Evolutionary conservation across 2,329 filamentous ascomycete genomes (phyloP).

Genomic region (Gremmenia infestans): DNA sequence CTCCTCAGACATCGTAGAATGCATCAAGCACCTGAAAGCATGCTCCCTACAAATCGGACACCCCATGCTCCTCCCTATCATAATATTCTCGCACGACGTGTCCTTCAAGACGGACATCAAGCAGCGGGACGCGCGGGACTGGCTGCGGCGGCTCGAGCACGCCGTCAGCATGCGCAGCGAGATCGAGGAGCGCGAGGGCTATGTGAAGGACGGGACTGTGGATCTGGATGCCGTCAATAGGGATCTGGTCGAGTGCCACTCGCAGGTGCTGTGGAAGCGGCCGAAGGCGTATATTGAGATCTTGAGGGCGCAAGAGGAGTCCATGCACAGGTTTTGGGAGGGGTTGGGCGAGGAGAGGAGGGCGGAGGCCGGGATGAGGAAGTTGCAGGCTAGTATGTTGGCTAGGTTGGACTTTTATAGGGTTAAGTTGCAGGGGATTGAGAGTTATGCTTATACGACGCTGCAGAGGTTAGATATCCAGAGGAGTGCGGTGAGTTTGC

Average conservation of each 20-base stretch:
- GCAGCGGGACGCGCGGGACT: constrained; percentile 58
- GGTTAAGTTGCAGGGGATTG: constrained; percentile 55
- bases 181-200: constrained; percentile 40
- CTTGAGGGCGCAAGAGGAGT: constrained; percentile 42
- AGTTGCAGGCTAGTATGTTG: constrained; percentile 48
- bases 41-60: constrained; percentile 49
- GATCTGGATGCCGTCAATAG: constrained; percentile 57
- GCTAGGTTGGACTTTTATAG: constrained; percentile 55
- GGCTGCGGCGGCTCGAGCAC: constrained; percentile 56
- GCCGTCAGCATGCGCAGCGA: constrained; percentile 50
- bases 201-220: constrained; percentile 47
- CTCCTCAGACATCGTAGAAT: constrained; percentile 47
- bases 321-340: constrained; percentile 35
- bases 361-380: constrained; percentile 30
- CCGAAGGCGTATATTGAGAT: constrained; percentile 56
- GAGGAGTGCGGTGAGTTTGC: constrained; percentile 54
- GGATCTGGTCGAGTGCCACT: constrained; percentile 59
- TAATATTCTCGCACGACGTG: constrained; percentile 55
- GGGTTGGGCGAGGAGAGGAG: constrained; percentile 9
- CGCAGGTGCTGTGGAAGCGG: constrained; percentile 57
- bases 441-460: constrained; percentile 59
- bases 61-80: constrained; percentile 53
- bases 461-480: constrained; percentile 57
- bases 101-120: constrained; percentile 52
- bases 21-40: constrained; percentile 45